Percentiles rank a stretch among this genome's conserved stretches.
Evolutionary conservation across 2,329 filamentous ascomycete species (phyloP).

Genomic region (Acarospora socialis): DNA sequence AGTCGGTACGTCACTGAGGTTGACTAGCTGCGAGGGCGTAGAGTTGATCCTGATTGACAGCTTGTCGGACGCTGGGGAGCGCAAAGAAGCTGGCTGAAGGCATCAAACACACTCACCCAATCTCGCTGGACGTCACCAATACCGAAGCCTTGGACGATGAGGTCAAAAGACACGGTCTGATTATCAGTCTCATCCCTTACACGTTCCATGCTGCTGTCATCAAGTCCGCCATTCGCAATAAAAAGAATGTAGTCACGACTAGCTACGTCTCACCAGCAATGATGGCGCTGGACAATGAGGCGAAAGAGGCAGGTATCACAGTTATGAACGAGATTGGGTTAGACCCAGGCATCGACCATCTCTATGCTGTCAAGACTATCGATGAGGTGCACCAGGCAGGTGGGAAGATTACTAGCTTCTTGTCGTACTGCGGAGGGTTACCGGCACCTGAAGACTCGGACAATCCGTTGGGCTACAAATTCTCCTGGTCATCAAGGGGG

Average conservation of each 20-base stretch:
- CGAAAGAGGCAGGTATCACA: constrained; percentile 83
- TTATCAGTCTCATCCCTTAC: constrained; percentile 79
- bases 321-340: constrained; percentile 95
- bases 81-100: too few relatives aligned
- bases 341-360: constrained; percentile 30
- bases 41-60: too few relatives aligned
- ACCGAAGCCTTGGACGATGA: constrained; percentile 63
- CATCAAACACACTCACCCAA: too few relatives aligned
- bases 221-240: constrained; percentile 80
- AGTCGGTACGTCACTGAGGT: too few relatives aligned
- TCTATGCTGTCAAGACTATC: constrained; percentile 78
- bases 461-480: constrained; percentile 90
- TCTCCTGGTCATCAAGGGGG: constrained; percentile 67
- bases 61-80: too few relatives aligned
- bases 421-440: constrained; percentile 65
- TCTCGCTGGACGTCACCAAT: constrained; percentile 74
- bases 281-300: constrained; percentile 68
- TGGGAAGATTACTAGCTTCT: constrained; percentile 57
- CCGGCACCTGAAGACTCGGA: constrained; percentile 57
- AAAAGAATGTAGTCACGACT: constrained; percentile 94
- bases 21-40: too few relatives aligned
- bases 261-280: constrained; percentile 87
- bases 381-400: constrained; percentile 73
- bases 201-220: constrained; percentile 79
- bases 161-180: constrained; percentile 64